These are phyloP conservation scores for Teunomyces atbi DNA, from an alignment of 805 yeast genomes.

Conservation along the genomic window DNA sequence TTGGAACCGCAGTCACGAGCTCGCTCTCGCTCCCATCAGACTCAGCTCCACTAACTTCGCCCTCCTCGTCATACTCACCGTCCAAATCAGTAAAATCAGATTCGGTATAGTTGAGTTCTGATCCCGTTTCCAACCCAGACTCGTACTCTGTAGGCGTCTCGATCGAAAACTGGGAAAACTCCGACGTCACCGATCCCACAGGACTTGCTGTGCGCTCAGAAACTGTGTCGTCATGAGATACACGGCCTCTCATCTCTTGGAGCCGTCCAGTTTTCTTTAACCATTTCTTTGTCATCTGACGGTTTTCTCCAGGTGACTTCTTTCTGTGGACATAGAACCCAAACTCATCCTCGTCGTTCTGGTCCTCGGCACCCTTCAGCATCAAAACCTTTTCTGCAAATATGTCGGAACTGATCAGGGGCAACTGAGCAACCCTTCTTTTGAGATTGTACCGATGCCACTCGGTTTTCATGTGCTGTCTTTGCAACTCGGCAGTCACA, in stretches of 20 bases:
- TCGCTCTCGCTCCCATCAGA: slow-evolving; percentile 17
- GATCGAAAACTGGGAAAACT: slow-evolving; percentile 54
- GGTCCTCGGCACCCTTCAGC: slow-evolving; percentile 10
- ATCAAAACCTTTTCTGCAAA: slow-evolving; percentile 62
- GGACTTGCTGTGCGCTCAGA: slow-evolving; percentile 46
- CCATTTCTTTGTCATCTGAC: slow-evolving; percentile 41
- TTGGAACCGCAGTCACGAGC: slow-evolving; percentile 39
- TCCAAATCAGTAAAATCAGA: slow-evolving; percentile 19
- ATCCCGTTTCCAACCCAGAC: slow-evolving; percentile 45
- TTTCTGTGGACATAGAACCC: slow-evolving; percentile 45
- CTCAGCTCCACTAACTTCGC: slow-evolving; percentile 22
- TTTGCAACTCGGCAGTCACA: slow-evolving; percentile 76
- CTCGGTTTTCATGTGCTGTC: slow-evolving; percentile 94
- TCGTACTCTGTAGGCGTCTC: slow-evolving; percentile 29
- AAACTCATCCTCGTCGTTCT: slow-evolving; percentile 47
- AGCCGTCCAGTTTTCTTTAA: slow-evolving; percentile 9
- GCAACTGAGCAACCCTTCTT: slow-evolving; percentile 76
- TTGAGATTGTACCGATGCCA: slow-evolving; percentile 98
- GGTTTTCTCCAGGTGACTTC: slow-evolving; percentile 17
- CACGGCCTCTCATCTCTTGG: slow-evolving; percentile 20
- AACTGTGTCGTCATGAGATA: slow-evolving; percentile 13
- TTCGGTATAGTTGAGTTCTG: slow-evolving; percentile 44
- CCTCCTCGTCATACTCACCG: slow-evolving; percentile 11
- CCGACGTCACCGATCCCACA: slow-evolving; percentile 53
- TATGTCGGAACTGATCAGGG: slow-evolving; percentile 43